Base-by-base conservation (phyloP, 75 land plant species). In the Pinus taeda region DNA sequence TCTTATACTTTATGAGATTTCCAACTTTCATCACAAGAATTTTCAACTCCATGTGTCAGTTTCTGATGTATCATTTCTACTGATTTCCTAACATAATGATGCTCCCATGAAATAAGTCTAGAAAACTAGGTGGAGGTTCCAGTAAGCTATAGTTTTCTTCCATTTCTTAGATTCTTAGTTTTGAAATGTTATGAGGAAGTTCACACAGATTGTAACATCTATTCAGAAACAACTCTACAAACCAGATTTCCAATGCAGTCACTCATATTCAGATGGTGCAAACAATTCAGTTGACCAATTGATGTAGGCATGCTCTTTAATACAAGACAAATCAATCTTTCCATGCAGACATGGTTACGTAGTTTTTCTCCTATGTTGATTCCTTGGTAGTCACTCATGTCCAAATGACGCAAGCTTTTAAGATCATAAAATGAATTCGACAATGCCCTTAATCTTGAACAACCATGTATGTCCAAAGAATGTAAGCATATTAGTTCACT, bases 151-250 rank as follows among this genome's bases (percentile, higher is more conserved):
- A 73, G 3, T 73, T 73, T 73, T 73, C 59, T 53, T 73, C 74
- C 74, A 73, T 73, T 29, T 73, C 74, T 73, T 26, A 36, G 24
- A 49, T 56, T 57, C 58, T 73, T 29, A 56, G 26, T 14, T 22
- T 45, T 21, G 58, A 24, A 24, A 73, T 56, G 36, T 36, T 73
- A 58, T 73, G 9, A 20, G 74, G 58, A 56, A 73, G 58, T 56
- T 55, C 33, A 56, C 58, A 73, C 24, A 73, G 29, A 30, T 73
- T 73, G 74, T 73, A 73, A 59, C 74, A 72, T 72, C 42, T 49
- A 13, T 72, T 55, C 49, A 72, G 30, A 55, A 72, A 29, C 57
- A 53, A 26, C 33, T 72, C 57, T 72, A 55, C 15, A 13, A 45
- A 55, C 18, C 29, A 72, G 24, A 55, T 55, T 55, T 72, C 74